Evolutionary conservation across 768 basidiomycete species (phyloP).

Genomic region (Mrakia gelida): DNA sequence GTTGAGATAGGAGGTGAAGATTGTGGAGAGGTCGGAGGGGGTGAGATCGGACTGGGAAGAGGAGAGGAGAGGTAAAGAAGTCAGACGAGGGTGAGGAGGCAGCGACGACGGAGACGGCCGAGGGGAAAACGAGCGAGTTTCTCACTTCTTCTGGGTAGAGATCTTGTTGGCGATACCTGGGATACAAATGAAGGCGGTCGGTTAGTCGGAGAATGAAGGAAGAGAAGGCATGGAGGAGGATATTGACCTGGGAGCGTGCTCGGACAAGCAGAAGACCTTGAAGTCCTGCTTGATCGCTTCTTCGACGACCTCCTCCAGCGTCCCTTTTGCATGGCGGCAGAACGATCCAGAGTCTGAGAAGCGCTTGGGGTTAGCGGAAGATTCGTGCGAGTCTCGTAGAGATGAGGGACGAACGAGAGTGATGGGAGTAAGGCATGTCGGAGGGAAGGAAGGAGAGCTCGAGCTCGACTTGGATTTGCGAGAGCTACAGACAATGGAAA

Average conservation of each 20-base stretch:
- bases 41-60: constrained; percentile 54
- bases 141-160: constrained; percentile 92
- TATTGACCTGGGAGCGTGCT: constrained; percentile 68
- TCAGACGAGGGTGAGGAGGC: not conserved
- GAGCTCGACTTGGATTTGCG: not conserved
- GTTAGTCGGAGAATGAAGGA: not conserved
- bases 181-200: not conserved
- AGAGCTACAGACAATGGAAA: not conserved
- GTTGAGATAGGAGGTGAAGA: constrained; percentile 67
- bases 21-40: constrained; percentile 53
- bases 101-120: constrained; percentile 33
- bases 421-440: constrained; percentile 32
- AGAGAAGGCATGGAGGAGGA: too few relatives aligned
- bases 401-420: constrained; percentile 23
- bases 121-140: too few relatives aligned
- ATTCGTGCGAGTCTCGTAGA: not conserved
- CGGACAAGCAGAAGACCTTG: constrained; percentile 75
- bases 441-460: not conserved
- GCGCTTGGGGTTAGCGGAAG: not conserved
- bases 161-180: constrained; percentile 67
- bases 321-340: constrained; percentile 80
- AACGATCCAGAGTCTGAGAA: constrained; percentile 72
- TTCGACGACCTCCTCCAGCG: constrained; percentile 71
- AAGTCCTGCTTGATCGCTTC: constrained; percentile 78
- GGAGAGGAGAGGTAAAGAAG: not conserved